Base-by-base conservation (phyloP, 495 filamentous ascomycete genomes). In the Penicillium paxilli region DNA sequence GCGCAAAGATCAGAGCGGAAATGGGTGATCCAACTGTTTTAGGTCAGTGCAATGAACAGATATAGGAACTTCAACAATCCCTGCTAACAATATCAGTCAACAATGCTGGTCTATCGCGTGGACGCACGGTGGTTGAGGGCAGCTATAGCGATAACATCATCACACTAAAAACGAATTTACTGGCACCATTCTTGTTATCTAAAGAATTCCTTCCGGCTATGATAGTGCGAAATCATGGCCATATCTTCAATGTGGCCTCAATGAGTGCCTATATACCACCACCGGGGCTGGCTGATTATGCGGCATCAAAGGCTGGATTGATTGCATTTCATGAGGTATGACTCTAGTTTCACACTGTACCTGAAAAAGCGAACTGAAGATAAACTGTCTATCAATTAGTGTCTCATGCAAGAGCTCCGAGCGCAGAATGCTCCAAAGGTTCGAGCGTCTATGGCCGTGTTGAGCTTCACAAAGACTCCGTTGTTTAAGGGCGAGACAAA, bases 131-230 rank as follows among this genome's bases (percentile, higher is more conserved):
- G 6, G 2, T 8, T 16, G 9, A 37, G 47, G 7, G 37, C 30
- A 20, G 35, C 37, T 16, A 21, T 17, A 14, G 47, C 37, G 10
- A 28, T 17, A 49, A 49, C 19, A 49, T 24, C 20, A 19, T 49
- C 2, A 30, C 28, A 10, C 32, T 37, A 2, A 49, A 28, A 28
- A 28, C 25, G 25, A 28, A 28, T 10, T 28, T 28, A 28, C 10
- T 28, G 25, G 25, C 25, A 28, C 25, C 25, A 28, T 28, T 49
- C 17, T 49, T 28, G 30, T 24, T 33, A 16, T 21, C 88, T 60
- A 85, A 87, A 60, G 78, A 82, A 49, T 92, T 92, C 73, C 80
- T 95, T n/a, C 90, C 90, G 0, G 74, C 73, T 52, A 88, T 93
- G 80, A 73, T 88, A 47, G 66, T 72, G 41, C 70, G 69, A 56